phyloP scores from a whole-genome alignment of 2,329 filamentous ascomycete species.

The Alternaria sp. region DNA sequence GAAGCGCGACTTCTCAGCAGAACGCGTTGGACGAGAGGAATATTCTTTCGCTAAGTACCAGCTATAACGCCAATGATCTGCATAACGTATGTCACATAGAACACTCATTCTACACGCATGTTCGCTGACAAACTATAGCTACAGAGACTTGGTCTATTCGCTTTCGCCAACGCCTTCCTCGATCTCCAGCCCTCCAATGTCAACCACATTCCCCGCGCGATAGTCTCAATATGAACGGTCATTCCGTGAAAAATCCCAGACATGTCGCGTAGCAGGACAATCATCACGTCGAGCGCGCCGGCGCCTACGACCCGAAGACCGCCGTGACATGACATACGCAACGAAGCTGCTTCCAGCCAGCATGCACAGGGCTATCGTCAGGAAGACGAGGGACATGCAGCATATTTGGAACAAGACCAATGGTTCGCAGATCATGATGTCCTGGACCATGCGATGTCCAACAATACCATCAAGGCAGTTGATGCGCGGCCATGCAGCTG shows the following conservation, averaged over 20 bases:
- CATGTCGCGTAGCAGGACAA: not conserved
- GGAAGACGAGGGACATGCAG: not conserved
- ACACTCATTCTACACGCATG: rapidly evolving
- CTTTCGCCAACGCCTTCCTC: not conserved
- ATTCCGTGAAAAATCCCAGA: not conserved
- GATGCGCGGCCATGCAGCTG: not conserved
- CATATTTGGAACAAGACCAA: not conserved
- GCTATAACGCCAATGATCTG: not conserved
- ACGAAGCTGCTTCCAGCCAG: not conserved
- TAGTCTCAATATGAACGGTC: not conserved
- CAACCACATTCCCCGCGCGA: not conserved
- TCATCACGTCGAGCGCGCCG: not conserved
- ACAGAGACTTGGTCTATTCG: not conserved
- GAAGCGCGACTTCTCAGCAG: not conserved
- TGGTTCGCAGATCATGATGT: not conserved
- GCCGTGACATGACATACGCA: not conserved
- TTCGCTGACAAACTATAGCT: not conserved
- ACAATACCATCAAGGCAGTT: not conserved
- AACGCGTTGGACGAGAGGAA: not conserved
- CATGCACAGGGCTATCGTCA: not conserved
- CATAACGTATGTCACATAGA: not conserved
- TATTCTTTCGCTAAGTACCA: not conserved
- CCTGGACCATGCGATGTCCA: not conserved
- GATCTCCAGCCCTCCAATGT: not conserved
- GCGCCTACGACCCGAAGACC: not conserved